A percentile compares a stretch with the other conserved stretches of the same genome.
phyloP scores from a whole-genome alignment of 108 stramenopile genomes.

The Cyclotella baltica region DNA sequence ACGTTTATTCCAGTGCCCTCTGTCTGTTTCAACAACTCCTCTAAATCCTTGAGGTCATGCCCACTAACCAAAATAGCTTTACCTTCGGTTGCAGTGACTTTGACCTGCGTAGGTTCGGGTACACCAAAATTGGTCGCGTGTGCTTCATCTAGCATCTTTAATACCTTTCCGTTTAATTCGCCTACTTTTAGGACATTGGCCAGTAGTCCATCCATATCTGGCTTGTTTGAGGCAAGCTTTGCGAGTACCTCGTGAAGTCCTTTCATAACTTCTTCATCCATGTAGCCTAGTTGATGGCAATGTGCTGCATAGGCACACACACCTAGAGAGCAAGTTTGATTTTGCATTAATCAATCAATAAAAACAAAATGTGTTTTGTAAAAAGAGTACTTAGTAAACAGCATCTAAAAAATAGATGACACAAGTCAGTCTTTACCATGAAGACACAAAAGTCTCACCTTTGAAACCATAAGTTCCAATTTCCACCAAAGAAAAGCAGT shows the following conservation, averaged over 20 bases:
- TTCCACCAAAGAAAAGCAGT: constrained; percentile 77
- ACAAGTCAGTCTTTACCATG: too few relatives aligned
- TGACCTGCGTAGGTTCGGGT: constrained; percentile 72
- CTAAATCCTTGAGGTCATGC: constrained; percentile 76
- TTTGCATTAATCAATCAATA: constrained; percentile 13
- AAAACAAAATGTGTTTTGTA: background rate
- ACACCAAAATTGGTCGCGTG: constrained; percentile 68
- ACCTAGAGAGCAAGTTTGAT: background rate
- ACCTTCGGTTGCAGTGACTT: constrained; percentile 71
- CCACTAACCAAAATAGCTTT: constrained; percentile 84
- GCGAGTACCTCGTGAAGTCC: constrained; percentile 70
- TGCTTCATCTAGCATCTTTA: constrained; percentile 71
- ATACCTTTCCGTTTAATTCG: constrained; percentile 64
- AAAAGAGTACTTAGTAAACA: too few relatives aligned
- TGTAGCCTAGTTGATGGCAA: constrained; percentile 61
- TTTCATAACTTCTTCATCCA: constrained; percentile 63
- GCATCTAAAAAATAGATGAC: too few relatives aligned
- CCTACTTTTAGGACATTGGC: constrained; percentile 69
- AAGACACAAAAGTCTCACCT: too few relatives aligned
- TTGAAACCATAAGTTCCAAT: constrained; percentile 77
- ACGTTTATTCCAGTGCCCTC: constrained; percentile 88
- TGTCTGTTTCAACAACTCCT: constrained; percentile 77
- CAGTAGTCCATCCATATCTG: constrained; percentile 75
- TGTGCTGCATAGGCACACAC: constrained; percentile 82
- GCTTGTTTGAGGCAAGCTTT: constrained; percentile 63